Base-by-base conservation (phyloP, 192 early-diverging fungal genomes). In the Mortierella claussenii region DNA sequence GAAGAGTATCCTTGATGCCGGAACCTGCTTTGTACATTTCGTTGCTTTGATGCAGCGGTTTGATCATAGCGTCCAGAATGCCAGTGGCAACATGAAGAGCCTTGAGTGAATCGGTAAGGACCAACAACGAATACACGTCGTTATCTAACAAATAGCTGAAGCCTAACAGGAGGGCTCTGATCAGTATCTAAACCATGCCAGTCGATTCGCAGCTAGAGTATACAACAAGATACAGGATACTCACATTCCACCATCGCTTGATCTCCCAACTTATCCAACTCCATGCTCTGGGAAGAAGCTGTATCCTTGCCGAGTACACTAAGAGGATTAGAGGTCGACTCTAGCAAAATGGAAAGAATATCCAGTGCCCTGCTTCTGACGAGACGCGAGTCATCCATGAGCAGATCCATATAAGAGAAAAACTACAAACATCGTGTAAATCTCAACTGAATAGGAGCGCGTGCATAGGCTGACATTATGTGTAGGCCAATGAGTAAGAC, bases 291-390 rank as follows among this genome's bases (percentile, higher is more conserved):
- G 28, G 55, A n/a, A 13, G 31, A 26, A 33, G 32, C 13, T 8
- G 24, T 18, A 13, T 54, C 43, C 23, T 49, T 56, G 37, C 70
- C 64, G 45, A 68, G 59, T 1, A 85, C 28, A 31, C 33, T 53
- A 5, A 84, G 49, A 17, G 83, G 82, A 37, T 81, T 47, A 0
- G 71, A n/a, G 11, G 55, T 63, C 40, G 76, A 86, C 13, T 80
- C 66, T 20, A 85, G 54, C 10, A 87, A 34, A 4, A 52, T 65
- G 13, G 73, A 83, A 8, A 87, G 44, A 32, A 87, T 75, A 30
- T 87, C 85, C 32, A 83, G 45, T 2, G 79, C 69, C 20, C 83
- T 65, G 30, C 68, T 64, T 32, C 83, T 63, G 33, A 85, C 71
- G 30, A 83, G 64, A 13, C 74, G 50, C 5, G 81, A 75, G 21